Conservation (phyloP, 805 yeast genomes). For the Kodamaea neixiangensis region DNA sequence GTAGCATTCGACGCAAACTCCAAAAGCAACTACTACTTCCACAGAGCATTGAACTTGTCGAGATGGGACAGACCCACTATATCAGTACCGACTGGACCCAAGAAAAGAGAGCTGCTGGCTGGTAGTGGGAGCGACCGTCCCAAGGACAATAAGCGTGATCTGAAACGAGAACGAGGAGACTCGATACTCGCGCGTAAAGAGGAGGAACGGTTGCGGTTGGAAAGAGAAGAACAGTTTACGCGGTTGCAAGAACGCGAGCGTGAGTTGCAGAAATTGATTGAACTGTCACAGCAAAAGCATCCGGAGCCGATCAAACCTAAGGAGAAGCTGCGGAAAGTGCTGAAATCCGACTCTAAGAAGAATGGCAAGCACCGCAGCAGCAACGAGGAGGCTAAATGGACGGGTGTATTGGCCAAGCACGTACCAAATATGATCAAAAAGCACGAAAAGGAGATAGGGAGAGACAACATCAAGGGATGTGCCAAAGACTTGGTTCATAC, state of each 20-base stretch:
- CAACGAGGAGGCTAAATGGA: slow-evolving; percentile 39
- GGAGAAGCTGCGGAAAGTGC: slow-evolving; percentile 1
- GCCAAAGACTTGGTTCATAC: slow-evolving; percentile 75
- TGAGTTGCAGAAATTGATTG: slow-evolving; percentile 36
- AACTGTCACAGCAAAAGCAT: slow-evolving; percentile 6
- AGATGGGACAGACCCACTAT: slow-evolving; percentile 62
- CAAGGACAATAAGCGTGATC: slow-evolving; percentile 6
- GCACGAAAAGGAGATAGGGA: slow-evolving; percentile 66
- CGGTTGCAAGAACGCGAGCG: slow-evolving; percentile 38
- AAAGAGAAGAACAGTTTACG: slow-evolving; percentile 33
- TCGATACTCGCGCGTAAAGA: slow-evolving; percentile 28
- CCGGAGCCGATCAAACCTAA: not conserved
- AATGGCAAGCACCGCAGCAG: not conserved
- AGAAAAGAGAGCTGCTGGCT: slow-evolving; percentile 6
- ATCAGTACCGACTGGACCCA: slow-evolving; percentile 37
- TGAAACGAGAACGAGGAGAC: slow-evolving; percentile 5
- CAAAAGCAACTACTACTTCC: slow-evolving; percentile 54
- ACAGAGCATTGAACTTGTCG: slow-evolving; percentile 47
- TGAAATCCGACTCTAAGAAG: not conserved
- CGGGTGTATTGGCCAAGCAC: slow-evolving; percentile 59
- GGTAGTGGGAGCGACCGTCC: not conserved
- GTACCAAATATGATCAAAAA: slow-evolving; percentile 79
- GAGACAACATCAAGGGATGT: slow-evolving; percentile 71
- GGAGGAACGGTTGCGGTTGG: slow-evolving; percentile 34
- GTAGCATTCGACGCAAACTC: slow-evolving; percentile 50